A percentile compares a stretch with the other conserved stretches of the same genome.
phyloP scores from a whole-genome alignment of 2,329 filamentous ascomycete genomes.

The Magnaporthiopsis incrustans region DNA sequence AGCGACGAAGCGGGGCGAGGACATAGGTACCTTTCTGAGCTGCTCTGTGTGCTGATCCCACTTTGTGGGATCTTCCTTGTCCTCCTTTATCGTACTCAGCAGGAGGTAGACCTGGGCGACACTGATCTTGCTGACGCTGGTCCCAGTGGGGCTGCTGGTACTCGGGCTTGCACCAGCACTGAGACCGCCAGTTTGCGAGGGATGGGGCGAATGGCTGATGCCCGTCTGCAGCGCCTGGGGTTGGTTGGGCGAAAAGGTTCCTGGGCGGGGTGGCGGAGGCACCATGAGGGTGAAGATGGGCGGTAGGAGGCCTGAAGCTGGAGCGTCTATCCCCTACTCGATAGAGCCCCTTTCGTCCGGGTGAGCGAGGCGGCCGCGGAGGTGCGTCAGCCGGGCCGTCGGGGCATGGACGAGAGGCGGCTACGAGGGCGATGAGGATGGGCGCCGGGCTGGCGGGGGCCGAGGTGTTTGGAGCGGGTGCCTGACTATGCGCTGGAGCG shows the following conservation, averaged over 20 bases:
- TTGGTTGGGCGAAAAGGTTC: conserved; percentile 57
- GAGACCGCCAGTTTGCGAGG: conserved; percentile 47
- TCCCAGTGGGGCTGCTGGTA: conserved; percentile 55
- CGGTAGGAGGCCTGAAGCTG: conserved; percentile 7
- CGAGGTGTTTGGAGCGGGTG: neutral
- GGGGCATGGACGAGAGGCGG: conserved; percentile 6
- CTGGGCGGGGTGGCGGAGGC: conserved; percentile 52
- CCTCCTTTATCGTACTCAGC: conserved; percentile 89
- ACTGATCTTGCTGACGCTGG: conserved; percentile 78
- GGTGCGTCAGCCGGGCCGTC: conserved; percentile 3
- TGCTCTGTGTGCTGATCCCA: conserved; percentile 89
- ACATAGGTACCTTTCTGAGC: conserved; percentile 68
- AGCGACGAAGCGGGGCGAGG: conserved; percentile 2
- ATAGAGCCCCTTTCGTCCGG: conserved; percentile 8
- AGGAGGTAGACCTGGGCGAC: conserved; percentile 93
- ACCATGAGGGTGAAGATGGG: conserved; percentile 35
- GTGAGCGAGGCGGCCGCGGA: conserved; percentile 1
- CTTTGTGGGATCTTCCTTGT: conserved; percentile 77
- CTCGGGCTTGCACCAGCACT: conserved; percentile 54
- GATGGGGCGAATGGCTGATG: conserved; percentile 46
- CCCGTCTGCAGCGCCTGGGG: conserved; percentile 50
- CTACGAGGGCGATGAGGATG: neutral
- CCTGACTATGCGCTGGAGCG: neutral
- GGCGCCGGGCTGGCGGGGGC: neutral
- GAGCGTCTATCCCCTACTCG: conserved; percentile 10